phyloP scores from a whole-genome alignment of 2,329 filamentous ascomycete species.

The Diaporthe velutina region DNA sequence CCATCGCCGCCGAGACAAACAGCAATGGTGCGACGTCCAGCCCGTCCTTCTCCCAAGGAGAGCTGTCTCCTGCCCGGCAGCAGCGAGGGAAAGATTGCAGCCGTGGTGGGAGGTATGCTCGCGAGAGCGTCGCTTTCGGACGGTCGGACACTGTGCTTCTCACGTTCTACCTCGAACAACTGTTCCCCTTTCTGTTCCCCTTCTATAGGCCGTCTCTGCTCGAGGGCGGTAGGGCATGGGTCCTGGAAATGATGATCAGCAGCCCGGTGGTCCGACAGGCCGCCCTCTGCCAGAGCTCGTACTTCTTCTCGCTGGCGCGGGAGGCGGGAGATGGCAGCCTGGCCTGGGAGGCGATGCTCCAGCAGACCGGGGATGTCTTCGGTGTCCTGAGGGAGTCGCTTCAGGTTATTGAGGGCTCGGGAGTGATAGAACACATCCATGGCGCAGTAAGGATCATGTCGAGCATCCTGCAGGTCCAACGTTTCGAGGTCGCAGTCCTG shows the following conservation, averaged over 20 bases:
- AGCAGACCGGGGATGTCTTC: neutral
- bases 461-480: neutral
- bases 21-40: neutral
- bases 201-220: neutral
- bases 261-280: neutral
- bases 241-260: neutral
- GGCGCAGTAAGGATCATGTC: neutral
- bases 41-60: neutral
- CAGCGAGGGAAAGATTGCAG: neutral
- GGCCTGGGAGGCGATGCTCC: neutral
- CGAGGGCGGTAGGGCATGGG: neutral
- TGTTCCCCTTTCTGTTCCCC: neutral
- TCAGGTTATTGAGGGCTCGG: neutral
- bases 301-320: neutral
- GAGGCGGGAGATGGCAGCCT: neutral
- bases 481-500: neutral
- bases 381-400: neutral
- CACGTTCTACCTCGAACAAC: neutral
- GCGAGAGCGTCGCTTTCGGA: neutral
- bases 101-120: neutral
- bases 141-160: neutral
- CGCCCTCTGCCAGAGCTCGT: neutral
- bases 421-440: neutral
- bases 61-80: neutral
- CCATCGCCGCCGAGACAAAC: neutral